Percentiles rank a stretch among this genome's conserved stretches.
Evolutionary conservation across 2,329 filamentous ascomycete genomes (phyloP).

Genomic region (Venturiaceae sp.): DNA sequence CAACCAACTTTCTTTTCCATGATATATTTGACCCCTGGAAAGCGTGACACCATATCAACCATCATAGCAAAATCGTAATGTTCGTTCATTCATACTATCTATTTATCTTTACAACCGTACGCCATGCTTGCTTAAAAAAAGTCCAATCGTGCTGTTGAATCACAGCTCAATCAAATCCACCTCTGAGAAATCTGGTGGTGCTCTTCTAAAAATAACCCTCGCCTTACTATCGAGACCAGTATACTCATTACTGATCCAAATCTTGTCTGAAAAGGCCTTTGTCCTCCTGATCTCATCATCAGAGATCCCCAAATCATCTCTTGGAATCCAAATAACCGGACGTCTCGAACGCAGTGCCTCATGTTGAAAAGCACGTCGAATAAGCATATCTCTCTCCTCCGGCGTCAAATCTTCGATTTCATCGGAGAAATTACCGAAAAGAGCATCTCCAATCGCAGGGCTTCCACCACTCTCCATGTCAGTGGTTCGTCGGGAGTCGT

Average conservation of each 20-base stretch:
- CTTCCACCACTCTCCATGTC: conserved; percentile 23
- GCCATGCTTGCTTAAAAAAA: too few relatives aligned
- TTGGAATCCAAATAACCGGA: conserved; percentile 88
- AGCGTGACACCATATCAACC: too few relatives aligned
- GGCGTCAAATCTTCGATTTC: conserved; percentile 91
- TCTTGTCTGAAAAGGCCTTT: conserved; percentile 57
- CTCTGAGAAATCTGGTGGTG: conserved; percentile 84
- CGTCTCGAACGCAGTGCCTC: conserved; percentile 73
- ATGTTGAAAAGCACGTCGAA: conserved; percentile 84
- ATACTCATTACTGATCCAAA: conserved; percentile 93
- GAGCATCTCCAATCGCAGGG: conserved; percentile 53
- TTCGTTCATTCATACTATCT: too few relatives aligned
- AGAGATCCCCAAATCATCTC: conserved; percentile 80
- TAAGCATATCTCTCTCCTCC: conserved; percentile 76
- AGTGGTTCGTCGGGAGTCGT: not conserved
- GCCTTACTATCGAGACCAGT: conserved; percentile 74
- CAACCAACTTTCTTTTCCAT: too few relatives aligned
- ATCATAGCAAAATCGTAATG: too few relatives aligned
- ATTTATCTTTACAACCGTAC: too few relatives aligned
- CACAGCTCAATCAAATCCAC: conserved; percentile 75
- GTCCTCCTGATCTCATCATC: conserved; percentile 84
- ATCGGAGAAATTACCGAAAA: conserved; percentile 82
- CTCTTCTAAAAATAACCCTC: conserved; percentile 72
- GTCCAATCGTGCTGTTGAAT: too few relatives aligned
- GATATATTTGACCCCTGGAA: too few relatives aligned